These are phyloP conservation scores for Leccinum longicurvipes DNA, from an alignment of 768 basidiomycete species.

Conservation along the genomic window DNA sequence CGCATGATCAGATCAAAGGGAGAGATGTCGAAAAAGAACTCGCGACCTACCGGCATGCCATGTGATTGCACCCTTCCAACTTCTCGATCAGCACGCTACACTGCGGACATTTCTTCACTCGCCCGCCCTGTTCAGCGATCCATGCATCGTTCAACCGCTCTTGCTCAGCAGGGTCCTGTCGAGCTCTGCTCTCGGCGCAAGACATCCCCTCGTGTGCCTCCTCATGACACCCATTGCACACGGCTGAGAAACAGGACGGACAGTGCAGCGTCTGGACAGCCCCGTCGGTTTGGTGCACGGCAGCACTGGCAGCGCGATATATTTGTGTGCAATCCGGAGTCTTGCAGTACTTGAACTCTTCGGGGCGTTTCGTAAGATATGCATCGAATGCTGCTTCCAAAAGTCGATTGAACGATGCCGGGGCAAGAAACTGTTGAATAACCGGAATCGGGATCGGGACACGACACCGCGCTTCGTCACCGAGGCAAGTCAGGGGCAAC, in stretches of 20 bases:
- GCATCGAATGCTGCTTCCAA: slow-evolving; percentile 54
- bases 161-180: slow-evolving; percentile 41
- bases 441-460: slow-evolving; percentile 49
- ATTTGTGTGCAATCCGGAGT: slow-evolving; percentile 75
- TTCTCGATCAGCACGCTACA: slow-evolving; percentile 73
- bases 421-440: slow-evolving; percentile 49
- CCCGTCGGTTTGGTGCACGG: slow-evolving; percentile 34
- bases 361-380: slow-evolving; percentile 54
- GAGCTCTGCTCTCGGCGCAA: slow-evolving; percentile 46
- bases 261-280: slow-evolving; percentile 47
- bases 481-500: slow-evolving; percentile 70
- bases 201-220: slow-evolving; percentile 60
- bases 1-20: too few species aligned
- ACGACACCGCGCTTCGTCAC: slow-evolving; percentile 54
- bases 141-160: slow-evolving; percentile 54
- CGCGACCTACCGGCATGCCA: slow-evolving; percentile 50
- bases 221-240: slow-evolving; percentile 61
- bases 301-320: slow-evolving; percentile 53
- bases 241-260: slow-evolving; percentile 61
- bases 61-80: slow-evolving; percentile 73
- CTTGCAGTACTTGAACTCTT: slow-evolving; percentile 70
- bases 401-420: slow-evolving; percentile 52
- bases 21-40: background rate
- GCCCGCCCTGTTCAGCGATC: slow-evolving; percentile 47
- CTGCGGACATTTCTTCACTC: slow-evolving; percentile 70